Evolutionary conservation across 1,139 yeast species (phyloP).

Genomic region (Yamadazyma dendronema): DNA sequence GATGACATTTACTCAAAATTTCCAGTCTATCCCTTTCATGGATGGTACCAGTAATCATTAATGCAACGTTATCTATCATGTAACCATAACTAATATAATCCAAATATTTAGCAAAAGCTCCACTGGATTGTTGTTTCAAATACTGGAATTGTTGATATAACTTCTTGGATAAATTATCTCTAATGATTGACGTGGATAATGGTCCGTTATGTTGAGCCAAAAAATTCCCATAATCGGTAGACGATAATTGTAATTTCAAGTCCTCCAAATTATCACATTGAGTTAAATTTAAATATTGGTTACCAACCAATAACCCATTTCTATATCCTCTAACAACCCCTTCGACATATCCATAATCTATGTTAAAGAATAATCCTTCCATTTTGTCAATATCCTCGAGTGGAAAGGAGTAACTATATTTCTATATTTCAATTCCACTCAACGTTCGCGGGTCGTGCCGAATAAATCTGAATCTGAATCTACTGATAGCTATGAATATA

Average conservation of each 20-base stretch:
- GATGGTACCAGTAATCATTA: conserved; percentile 95
- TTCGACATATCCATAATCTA: conserved; percentile 87
- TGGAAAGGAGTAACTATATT: no score
- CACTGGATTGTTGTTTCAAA: conserved; percentile 79
- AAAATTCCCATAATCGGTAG: conserved; percentile 94
- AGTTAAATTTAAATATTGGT: conserved; percentile 86
- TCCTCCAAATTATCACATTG: conserved; percentile 97
- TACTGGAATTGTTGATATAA: conserved; percentile 83
- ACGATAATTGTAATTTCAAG: conserved; percentile 85
- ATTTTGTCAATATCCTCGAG: conserved; percentile 10
- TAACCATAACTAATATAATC: conserved; percentile 93
- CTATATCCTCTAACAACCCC: conserved; percentile 94
- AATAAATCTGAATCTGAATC: no score
- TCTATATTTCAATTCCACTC: no score
- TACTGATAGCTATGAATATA: background rate
- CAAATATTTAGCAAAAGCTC: conserved; percentile 75
- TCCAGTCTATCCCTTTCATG: conserved; percentile 92
- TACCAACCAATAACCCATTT: conserved; percentile 70
- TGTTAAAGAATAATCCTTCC: conserved; percentile 56
- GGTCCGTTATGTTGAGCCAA: conserved; percentile 80
- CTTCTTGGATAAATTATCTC: conserved; percentile 72
- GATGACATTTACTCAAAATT: conserved; percentile 86
- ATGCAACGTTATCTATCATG: conserved; percentile 96
- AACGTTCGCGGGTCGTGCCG: background rate
- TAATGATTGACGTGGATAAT: conserved; percentile 78